These are phyloP conservation scores for Trifolium repens DNA, from an alignment of 306 rosid genomes.

Conservation along the genomic window DNA sequence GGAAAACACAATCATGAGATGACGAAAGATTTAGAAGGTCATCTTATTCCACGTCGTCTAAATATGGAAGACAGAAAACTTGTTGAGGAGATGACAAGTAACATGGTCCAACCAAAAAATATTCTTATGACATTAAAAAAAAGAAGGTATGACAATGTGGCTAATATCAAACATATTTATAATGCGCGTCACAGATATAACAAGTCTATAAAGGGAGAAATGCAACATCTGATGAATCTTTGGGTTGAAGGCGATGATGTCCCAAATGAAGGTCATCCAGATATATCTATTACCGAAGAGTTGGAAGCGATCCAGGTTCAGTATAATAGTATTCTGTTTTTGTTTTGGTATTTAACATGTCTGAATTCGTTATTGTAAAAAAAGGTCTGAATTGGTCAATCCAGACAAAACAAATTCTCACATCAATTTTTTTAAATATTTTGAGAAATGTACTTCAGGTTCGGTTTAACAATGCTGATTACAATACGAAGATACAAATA, in stretches of 20 bases:
- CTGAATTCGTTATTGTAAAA: neutral
- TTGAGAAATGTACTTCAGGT: neutral
- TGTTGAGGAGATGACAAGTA: neutral
- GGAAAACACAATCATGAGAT: constrained; percentile 3
- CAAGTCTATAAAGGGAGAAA: neutral
- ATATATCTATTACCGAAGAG: neutral
- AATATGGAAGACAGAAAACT: neutral
- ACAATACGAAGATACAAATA: neutral
- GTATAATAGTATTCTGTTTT: neutral
- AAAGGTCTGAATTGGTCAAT: neutral
- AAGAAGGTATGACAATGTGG: neutral
- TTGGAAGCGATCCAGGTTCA: neutral
- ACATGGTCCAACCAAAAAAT: neutral
- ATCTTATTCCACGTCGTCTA: neutral
- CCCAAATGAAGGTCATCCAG: neutral
- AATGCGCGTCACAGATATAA: neutral
- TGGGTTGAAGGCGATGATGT: neutral
- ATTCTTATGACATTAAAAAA: neutral
- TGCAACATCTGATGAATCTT: neutral
- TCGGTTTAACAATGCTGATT: neutral
- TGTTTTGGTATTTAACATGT: neutral
- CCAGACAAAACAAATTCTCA: neutral
- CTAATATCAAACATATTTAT: neutral
- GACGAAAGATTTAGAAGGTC: neutral
- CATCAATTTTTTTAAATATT: neutral